These are phyloP conservation scores for Xerocomus brunneocitrinus DNA, from an alignment of 768 basidiomycete species.

Conservation along the genomic window DNA sequence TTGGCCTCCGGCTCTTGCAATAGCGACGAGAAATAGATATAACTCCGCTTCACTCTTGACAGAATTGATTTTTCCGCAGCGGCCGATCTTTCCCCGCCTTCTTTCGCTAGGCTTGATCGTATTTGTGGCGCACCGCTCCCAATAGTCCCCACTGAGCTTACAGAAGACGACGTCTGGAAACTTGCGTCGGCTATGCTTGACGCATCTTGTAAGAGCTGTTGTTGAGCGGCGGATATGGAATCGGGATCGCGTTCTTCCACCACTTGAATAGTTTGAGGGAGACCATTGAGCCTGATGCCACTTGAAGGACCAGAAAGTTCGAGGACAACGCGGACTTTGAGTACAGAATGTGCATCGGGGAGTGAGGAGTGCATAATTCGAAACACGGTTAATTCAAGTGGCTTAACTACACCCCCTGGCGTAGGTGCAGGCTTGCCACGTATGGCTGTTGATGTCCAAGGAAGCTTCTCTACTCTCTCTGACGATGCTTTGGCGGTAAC, in stretches of 20 bases:
- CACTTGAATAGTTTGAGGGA: slow-evolving; percentile 62
- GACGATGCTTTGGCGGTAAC: slow-evolving; percentile 71
- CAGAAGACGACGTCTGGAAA: slow-evolving; percentile 61
- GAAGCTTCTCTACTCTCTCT: slow-evolving; percentile 63
- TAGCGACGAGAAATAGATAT: slow-evolving; percentile 96
- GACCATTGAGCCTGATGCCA: slow-evolving; percentile 83
- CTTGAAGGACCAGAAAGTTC: slow-evolving; percentile 75
- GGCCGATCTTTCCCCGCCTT: slow-evolving; percentile 44
- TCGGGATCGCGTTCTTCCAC: slow-evolving; percentile 65
- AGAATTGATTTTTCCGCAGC: slow-evolving; percentile 80
- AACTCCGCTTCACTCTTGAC: slow-evolving; percentile 83
- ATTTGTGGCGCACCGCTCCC: slow-evolving; percentile 31
- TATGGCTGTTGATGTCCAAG: slow-evolving; percentile 65
- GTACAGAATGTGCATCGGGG: slow-evolving; percentile 67
- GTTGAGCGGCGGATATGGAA: slow-evolving; percentile 38
- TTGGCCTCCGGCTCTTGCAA: slow-evolving; percentile 98
- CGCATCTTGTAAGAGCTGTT: slow-evolving; percentile 63
- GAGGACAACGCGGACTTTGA: slow-evolving; percentile 76
- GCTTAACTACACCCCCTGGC: slow-evolving; percentile 28
- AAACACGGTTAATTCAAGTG: slow-evolving; percentile 53
- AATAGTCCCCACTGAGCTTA: slow-evolving; percentile 45
- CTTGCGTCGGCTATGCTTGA: slow-evolving; percentile 65
- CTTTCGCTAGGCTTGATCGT: slow-evolving; percentile 33
- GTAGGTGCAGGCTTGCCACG: slow-evolving; percentile 36
- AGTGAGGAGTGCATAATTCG: slow-evolving; percentile 69